Conservation (phyloP, 495 filamentous ascomycete species). For the Xylaria sp. region DNA sequence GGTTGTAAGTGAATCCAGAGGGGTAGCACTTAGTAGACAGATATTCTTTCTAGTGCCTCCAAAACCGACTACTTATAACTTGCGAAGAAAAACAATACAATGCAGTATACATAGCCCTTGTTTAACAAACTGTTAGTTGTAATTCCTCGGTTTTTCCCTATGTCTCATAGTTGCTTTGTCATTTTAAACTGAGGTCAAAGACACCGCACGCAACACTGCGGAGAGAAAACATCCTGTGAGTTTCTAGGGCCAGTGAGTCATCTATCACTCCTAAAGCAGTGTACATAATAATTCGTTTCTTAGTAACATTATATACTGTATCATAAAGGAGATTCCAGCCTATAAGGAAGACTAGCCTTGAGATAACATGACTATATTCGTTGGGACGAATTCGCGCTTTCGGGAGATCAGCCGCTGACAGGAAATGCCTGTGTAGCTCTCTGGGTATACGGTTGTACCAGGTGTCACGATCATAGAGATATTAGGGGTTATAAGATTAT, state of each 20-base stretch:
- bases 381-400: neutral
- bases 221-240: neutral
- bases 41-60: neutral
- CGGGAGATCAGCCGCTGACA: neutral
- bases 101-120: neutral
- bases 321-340: neutral
- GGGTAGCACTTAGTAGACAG: neutral
- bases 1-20: neutral
- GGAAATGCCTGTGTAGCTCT: neutral
- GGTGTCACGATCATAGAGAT: too few relatives aligned
- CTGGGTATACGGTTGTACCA: neutral
- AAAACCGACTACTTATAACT: neutral
- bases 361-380: neutral
- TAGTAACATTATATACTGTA: too few relatives aligned
- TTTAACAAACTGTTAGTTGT: neutral
- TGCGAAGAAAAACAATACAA: neutral
- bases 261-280: too few relatives aligned
- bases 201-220: neutral
- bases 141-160: neutral
- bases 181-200: neutral
- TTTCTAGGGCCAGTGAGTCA: too few relatives aligned
- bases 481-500: too few relatives aligned
- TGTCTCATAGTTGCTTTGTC: neutral
- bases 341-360: neutral
- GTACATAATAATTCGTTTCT: too few relatives aligned